These are phyloP conservation scores for Saccharomyces paradoxus DNA, from an alignment of 805 yeast species.

Conservation along the genomic window DNA sequence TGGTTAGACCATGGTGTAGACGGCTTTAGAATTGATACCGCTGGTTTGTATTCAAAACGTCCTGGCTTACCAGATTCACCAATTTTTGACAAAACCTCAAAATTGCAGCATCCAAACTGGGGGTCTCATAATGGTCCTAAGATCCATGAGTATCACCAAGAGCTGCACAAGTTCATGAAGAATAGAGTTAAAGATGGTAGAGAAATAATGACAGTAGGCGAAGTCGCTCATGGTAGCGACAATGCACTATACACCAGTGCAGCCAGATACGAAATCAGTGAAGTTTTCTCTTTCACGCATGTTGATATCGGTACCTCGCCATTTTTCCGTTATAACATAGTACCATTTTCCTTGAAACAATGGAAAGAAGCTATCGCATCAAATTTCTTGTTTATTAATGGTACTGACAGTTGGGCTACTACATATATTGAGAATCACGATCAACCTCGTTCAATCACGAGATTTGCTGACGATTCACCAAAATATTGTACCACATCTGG, in stretches of 20 bases:
- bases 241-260: conserved; percentile 1
- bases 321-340: not conserved
- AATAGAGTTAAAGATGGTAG: conserved; percentile 22
- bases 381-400: conserved; percentile 35
- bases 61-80: conserved; percentile 43
- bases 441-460: conserved; percentile 45
- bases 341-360: conserved; percentile 27
- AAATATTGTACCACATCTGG: conserved; percentile 34
- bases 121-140: conserved; percentile 42
- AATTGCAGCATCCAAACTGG: conserved; percentile 34
- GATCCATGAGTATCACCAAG: conserved; percentile 51
- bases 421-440: conserved; percentile 52
- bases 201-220: conserved; percentile 1
- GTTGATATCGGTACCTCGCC: not conserved
- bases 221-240: not conserved
- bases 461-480: conserved; percentile 41
- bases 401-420: conserved; percentile 53
- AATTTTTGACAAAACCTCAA: conserved; percentile 33
- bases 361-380: conserved; percentile 35
- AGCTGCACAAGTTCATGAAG: conserved; percentile 38
- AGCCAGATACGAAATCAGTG: conserved; percentile 1
- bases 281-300: conserved; percentile 1
- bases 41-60: conserved; percentile 44
- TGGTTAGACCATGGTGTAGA: conserved; percentile 52
- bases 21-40: conserved; percentile 29